These are phyloP conservation scores for Malus hybrid DNA, from an alignment of 331 rosid species.

Conservation along the genomic window DNA sequence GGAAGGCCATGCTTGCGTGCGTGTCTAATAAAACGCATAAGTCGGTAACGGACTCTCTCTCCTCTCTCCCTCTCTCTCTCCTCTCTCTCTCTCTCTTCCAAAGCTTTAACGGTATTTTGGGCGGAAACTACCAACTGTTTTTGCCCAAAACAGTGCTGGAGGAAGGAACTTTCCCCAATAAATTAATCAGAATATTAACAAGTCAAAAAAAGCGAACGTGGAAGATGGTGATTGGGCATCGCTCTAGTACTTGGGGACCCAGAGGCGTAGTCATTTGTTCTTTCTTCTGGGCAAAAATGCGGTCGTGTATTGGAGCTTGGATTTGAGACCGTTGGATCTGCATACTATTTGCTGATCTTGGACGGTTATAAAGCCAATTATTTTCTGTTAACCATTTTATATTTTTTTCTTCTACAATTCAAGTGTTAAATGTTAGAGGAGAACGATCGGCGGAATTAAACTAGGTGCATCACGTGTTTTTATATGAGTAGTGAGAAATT, in stretches of 20 bases:
- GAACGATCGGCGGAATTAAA: too few species aligned
- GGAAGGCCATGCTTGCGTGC: neutral
- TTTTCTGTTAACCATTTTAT: too few species aligned
- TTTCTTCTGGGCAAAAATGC: too few species aligned
- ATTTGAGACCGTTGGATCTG: slow-evolving; percentile 3
- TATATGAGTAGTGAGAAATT: too few species aligned
- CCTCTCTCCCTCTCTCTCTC: neutral
- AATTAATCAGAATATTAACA: neutral
- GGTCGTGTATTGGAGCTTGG: neutral
- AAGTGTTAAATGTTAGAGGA: too few species aligned
- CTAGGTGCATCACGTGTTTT: too few species aligned
- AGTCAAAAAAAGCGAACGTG: slow-evolving; percentile 10
- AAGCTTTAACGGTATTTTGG: neutral
- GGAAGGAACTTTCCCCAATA: neutral
- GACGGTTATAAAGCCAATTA: neutral
- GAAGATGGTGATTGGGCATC: neutral
- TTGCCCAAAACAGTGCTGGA: slow-evolving; percentile 21
- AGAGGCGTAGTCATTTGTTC: neutral
- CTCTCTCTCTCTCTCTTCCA: neutral
- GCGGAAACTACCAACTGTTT: slow-evolving; percentile 11
- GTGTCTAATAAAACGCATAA: neutral
- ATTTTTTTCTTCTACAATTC: too few species aligned
- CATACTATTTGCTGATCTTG: neutral
- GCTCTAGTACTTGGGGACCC: slow-evolving; percentile 1
- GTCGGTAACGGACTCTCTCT: slow-evolving; percentile 1